Evolutionary conservation across 2,329 filamentous ascomycete genomes (phyloP).

Genomic region (Aspergillus floridensis): DNA sequence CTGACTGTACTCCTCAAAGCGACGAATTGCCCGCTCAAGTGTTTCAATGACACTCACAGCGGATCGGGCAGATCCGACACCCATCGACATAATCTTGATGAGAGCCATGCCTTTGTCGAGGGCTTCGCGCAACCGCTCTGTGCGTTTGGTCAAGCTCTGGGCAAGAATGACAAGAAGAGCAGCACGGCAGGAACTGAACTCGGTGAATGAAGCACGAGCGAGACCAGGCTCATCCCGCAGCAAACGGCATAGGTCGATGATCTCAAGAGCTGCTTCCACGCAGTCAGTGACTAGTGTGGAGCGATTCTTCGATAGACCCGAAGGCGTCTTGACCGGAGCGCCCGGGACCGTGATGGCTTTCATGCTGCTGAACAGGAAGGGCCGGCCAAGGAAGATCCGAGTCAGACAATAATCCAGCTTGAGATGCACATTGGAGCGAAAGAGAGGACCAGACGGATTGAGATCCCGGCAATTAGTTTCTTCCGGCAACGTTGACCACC

Average conservation of each 20-base stretch:
- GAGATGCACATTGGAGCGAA: conserved; percentile 52
- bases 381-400: conserved; percentile 54
- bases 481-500: conserved; percentile 43
- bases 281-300: conserved; percentile 51
- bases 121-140: conserved; percentile 45
- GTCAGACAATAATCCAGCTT: conserved; percentile 54
- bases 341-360: conserved; percentile 25
- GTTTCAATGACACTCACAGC: conserved; percentile 55
- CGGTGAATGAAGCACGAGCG: conserved; percentile 55
- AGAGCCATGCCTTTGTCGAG: conserved; percentile 51
- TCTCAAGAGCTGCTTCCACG: conserved; percentile 52
- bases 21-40: conserved; percentile 49
- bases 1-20: conserved; percentile 47
- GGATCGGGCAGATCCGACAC: conserved; percentile 53
- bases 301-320: conserved; percentile 35
- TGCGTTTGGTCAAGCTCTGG: conserved; percentile 40
- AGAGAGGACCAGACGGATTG: conserved; percentile 41
- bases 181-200: conserved; percentile 56
- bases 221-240: conserved; percentile 53
- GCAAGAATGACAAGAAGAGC: conserved; percentile 51
- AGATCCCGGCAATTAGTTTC: conserved; percentile 43
- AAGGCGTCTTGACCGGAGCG: conserved; percentile 27
- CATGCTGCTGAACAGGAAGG: conserved; percentile 50
- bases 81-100: conserved; percentile 54
- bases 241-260: conserved; percentile 51